Evolutionary conservation across 2,329 filamentous ascomycete genomes (phyloP), one percentile per base, ranked within the genome.

Genomic region (Penicillium sp.): DNA sequence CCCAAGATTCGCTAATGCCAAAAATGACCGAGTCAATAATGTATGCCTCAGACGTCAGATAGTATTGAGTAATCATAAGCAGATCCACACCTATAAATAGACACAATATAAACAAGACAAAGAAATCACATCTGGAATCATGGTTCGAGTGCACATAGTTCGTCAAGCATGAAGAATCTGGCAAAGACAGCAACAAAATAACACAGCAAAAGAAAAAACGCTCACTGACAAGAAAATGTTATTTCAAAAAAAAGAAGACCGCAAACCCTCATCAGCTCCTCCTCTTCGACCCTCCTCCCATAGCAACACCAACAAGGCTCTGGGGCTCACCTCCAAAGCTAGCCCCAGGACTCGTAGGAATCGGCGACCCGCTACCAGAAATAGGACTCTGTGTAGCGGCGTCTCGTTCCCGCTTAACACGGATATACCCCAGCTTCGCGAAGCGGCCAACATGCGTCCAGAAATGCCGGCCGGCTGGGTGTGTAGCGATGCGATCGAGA

Each of bases 401-500:
- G 39, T 79, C 76, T 57, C 75, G 78, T 57, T 87, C 91, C 58
- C 87, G 83, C 72, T 88, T 87, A 48, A 95, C 86, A 48, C 93
- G 84, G 64, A 89, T 87, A 68, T 89, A 96, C 3, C 90, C 93
- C 62, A 96, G 76, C 76, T 93, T 95, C 65, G 92, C 88, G 70
- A 97, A 99, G 44, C 91, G 82, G 57, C 92, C 94, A 48, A 99
- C 78, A 31, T 86, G 85, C 63, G 83, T 86, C 91, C 93, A 99
- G 82, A 94, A 97, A 75, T 97, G 91, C 68, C 92, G 84, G 2
- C 94, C 94, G 10, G 92, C 94, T 69, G 95, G 89, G 75, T 99
- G 93, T 56, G 88, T 87, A 64, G 87, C 84, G 53, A 99, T 87
- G 23, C 92, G 84, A 64, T 93, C 91, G 23, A 99, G 75, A 36